These are phyloP conservation scores for Pseudotulostoma volvatum DNA, from an alignment of 495 filamentous ascomycete genomes.

Conservation along the genomic window DNA sequence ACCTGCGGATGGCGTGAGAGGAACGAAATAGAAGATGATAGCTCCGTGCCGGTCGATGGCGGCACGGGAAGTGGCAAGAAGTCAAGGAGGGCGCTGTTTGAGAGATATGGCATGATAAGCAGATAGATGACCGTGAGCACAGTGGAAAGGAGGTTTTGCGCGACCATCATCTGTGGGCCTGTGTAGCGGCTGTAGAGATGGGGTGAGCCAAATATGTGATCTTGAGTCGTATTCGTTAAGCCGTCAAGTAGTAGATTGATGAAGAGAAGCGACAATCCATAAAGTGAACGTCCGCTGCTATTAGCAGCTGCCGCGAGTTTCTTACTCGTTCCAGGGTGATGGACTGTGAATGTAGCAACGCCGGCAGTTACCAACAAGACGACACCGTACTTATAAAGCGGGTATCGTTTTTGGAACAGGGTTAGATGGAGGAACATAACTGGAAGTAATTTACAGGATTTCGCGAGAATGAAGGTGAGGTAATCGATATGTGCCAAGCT, in stretches of 20 bases:
- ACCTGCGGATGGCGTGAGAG: constrained; percentile 60
- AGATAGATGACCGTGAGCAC: constrained; percentile 59
- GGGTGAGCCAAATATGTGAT: constrained; percentile 66
- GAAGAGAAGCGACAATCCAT: constrained; percentile 71
- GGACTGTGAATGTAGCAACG: constrained; percentile 86
- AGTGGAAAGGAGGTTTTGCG: constrained; percentile 78
- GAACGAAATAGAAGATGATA: constrained; percentile 64
- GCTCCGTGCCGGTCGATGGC: constrained; percentile 43
- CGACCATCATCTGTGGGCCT: constrained; percentile 98
- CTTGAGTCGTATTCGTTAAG: constrained; percentile 89
- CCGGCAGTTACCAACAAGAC: constrained; percentile 79
- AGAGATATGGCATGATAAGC: constrained; percentile 60
- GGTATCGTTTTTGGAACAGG: constrained; percentile 77
- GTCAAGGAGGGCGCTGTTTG: constrained; percentile 47
- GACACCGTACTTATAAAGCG: constrained; percentile 91
- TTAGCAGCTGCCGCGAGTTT: constrained; percentile 38
- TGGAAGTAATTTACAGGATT: constrained; percentile 91
- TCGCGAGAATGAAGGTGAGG: constrained; percentile 95
- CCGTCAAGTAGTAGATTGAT: constrained; percentile 93
- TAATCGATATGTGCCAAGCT: constrained; percentile 91
- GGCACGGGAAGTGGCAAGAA: constrained; percentile 45
- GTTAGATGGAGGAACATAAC: constrained; percentile 95
- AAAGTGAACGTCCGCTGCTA: constrained; percentile 40
- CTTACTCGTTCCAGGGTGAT: constrained; percentile 56
- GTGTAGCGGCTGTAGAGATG: constrained; percentile 50